Percentiles rank a stretch among this genome's conserved stretches.
Evolutionary conservation across 805 yeast species (phyloP).

Genomic region (Vanderwaltozyma verrucispora): DNA sequence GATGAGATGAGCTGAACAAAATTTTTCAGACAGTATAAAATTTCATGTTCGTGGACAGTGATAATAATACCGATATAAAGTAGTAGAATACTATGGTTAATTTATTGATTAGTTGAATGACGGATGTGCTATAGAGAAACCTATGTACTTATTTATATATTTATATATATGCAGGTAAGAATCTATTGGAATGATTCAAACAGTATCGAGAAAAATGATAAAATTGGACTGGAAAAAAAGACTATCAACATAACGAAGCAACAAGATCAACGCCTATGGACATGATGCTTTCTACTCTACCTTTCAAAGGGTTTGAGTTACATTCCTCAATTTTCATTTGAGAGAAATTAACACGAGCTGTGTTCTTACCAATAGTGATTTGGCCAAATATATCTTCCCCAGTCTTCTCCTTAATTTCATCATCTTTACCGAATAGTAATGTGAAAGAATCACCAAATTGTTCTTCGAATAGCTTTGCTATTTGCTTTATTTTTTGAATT

Average conservation of each 20-base stretch:
- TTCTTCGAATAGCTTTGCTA: slow-evolving; percentile 55
- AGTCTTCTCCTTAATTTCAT: slow-evolving; percentile 1
- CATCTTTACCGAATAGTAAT: slow-evolving; percentile 14
- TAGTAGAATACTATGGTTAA: too few relatives aligned
- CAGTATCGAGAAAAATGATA: too few relatives aligned
- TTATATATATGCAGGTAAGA: too few relatives aligned
- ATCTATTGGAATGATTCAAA: too few relatives aligned
- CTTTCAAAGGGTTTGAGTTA: slow-evolving; percentile 61
- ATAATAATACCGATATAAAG: background rate
- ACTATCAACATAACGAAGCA: slow-evolving; percentile 61
- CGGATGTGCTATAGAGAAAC: too few relatives aligned
- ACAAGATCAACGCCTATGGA: slow-evolving; percentile 70
- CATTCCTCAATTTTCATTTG: slow-evolving; percentile 59
- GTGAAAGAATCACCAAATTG: slow-evolving; percentile 80
- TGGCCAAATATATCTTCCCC: slow-evolving; percentile 35
- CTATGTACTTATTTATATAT: too few relatives aligned
- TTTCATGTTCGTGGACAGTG: background rate
- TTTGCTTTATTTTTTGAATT: slow-evolving; percentile 38
- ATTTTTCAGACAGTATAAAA: background rate
- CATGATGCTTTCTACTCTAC: slow-evolving; percentile 73
- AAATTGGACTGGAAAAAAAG: too few relatives aligned
- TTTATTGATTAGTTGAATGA: too few relatives aligned
- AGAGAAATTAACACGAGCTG: slow-evolving; percentile 57
- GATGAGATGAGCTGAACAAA: slow-evolving; percentile 21
- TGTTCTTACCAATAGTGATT: slow-evolving; percentile 62